Conservation (phyloP, 2,329 filamentous ascomycete species). For the Paracorniculantispora psalliotae region DNA sequence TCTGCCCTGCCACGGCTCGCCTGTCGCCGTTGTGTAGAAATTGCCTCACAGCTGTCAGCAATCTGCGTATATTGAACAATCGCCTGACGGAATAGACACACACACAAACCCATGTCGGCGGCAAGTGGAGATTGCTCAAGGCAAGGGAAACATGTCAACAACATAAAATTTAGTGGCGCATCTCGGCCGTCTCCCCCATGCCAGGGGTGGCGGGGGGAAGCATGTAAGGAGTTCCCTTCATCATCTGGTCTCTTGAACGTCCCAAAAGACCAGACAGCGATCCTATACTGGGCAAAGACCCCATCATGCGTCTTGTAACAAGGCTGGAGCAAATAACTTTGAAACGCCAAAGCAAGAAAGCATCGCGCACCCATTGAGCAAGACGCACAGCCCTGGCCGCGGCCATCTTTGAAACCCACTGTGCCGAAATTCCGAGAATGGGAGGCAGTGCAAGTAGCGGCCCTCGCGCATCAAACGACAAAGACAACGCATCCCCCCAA, state of each 20-base stretch:
- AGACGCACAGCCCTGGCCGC: background rate
- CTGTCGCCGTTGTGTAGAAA: too few relatives aligned
- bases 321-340: background rate
- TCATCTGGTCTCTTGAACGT: background rate
- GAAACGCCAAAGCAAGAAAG: background rate
- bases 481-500: background rate
- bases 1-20: too few relatives aligned
- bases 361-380: too few relatives aligned
- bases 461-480: background rate
- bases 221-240: background rate
- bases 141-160: background rate
- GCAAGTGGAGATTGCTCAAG: background rate
- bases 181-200: background rate
- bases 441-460: slow-evolving; percentile 9
- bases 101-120: background rate
- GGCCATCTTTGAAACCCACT: background rate
- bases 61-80: background rate
- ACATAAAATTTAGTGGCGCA: background rate
- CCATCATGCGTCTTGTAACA: background rate
- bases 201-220: background rate
- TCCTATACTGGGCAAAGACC: background rate
- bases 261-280: background rate
- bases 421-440: slow-evolving; percentile 3
- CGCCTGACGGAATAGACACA: background rate
- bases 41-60: background rate